A percentile compares a stretch with the other conserved stretches of the same genome.
These are phyloP conservation scores for Diphasiastrum complanatum DNA, from an alignment of 83 land plant species.

Conservation along the genomic window DNA sequence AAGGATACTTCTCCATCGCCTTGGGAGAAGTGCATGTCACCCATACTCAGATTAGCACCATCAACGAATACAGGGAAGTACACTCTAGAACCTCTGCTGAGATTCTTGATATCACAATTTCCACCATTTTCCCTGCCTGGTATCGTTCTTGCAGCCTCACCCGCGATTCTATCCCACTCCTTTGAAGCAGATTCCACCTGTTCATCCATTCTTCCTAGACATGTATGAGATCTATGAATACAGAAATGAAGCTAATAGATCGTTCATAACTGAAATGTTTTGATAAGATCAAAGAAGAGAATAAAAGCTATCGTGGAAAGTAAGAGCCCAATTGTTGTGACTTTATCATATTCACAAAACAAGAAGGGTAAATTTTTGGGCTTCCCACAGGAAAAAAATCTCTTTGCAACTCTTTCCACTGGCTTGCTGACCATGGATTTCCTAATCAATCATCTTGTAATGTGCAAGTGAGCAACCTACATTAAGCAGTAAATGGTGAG, in stretches of 20 bases:
- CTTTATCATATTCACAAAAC: no score
- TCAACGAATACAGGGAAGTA: constrained; percentile 90
- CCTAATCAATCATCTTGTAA: no score
- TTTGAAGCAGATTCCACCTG: constrained; percentile 40
- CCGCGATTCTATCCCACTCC: constrained; percentile 67
- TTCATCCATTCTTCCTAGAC: background rate
- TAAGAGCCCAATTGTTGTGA: no score
- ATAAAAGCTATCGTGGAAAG: no score
- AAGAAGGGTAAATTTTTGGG: no score
- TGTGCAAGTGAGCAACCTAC: no score
- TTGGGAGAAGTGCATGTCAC: constrained; percentile 94
- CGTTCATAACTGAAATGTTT: no score
- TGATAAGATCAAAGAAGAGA: no score
- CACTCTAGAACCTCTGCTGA: constrained; percentile 79
- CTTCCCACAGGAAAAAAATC: no score
- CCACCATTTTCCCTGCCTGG: constrained; percentile 97
- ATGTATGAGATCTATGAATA: background rate
- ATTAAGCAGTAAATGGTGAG: no score
- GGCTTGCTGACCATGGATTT: no score
- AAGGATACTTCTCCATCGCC: constrained; percentile 96
- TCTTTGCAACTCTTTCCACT: no score
- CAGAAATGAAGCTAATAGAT: background rate
- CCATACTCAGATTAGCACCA: constrained; percentile 83
- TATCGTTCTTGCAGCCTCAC: constrained; percentile 81
- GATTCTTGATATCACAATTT: constrained; percentile 91